Evolutionary conservation across 1,284 basidiomycete genomes (phyloP).

Genomic region (Naganishia sp.): DNA sequence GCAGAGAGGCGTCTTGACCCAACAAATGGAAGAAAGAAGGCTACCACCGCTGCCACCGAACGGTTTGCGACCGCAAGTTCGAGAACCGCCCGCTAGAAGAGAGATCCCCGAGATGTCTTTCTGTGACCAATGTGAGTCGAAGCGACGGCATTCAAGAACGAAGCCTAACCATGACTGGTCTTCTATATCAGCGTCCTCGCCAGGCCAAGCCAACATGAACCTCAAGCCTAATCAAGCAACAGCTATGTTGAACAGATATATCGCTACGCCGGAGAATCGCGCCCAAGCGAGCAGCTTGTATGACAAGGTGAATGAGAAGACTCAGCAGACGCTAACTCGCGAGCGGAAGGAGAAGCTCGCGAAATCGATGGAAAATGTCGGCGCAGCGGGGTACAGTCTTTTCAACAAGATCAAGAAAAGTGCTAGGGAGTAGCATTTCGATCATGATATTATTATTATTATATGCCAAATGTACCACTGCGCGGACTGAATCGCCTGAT

Average conservation of each 20-base stretch:
- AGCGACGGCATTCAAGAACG: not conserved
- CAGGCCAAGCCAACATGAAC: constrained; percentile 1
- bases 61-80: not conserved
- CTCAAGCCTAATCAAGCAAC: constrained; percentile 15
- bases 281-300: constrained; percentile 11
- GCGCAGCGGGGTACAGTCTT: constrained; percentile 15
- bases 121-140: not conserved
- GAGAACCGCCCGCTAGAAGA: constrained; percentile 9
- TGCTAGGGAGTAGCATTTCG: not conserved
- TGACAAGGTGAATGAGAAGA: constrained; percentile 11
- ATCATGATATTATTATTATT: not conserved
- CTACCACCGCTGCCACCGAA: constrained; percentile 8
- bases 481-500: too few species aligned
- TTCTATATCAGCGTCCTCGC: not conserved
- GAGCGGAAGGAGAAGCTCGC: constrained; percentile 15
- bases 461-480: too few species aligned
- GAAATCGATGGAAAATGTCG: constrained; percentile 11
- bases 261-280: constrained; percentile 19
- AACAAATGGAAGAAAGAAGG: constrained; percentile 1
- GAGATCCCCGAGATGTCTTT: not conserved
- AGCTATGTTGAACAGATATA: constrained; percentile 10
- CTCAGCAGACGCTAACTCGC: constrained; percentile 14
- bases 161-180: not conserved
- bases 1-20: not conserved
- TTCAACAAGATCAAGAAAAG: constrained; percentile 18